These are phyloP conservation scores for Trametes pubescens DNA, from an alignment of 1,284 basidiomycete genomes.

Conservation along the genomic window DNA sequence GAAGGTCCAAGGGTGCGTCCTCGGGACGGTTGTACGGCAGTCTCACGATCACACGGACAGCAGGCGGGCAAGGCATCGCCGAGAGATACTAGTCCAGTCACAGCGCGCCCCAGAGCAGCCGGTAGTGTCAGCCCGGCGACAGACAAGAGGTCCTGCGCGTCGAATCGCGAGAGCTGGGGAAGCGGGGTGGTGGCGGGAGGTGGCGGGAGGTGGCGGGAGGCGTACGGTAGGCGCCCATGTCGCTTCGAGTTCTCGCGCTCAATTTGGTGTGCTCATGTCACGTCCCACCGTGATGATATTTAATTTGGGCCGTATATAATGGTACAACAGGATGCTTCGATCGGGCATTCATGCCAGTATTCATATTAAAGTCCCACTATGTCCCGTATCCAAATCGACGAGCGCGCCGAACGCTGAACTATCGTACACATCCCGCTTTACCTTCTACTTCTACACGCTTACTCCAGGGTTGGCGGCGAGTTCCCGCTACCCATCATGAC, in stretches of 20 bases:
- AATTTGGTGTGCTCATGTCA: slow-evolving; percentile 33
- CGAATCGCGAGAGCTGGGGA: neutral
- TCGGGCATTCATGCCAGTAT: too few species aligned
- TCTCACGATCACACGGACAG: slow-evolving; percentile 75
- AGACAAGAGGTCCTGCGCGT: too few species aligned
- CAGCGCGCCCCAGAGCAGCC: neutral
- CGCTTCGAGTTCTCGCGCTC: slow-evolving; percentile 47
- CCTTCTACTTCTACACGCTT: neutral
- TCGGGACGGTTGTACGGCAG: slow-evolving; percentile 80
- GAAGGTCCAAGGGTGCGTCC: slow-evolving; percentile 66
- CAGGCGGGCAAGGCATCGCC: slow-evolving; percentile 36
- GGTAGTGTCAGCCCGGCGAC: neutral
- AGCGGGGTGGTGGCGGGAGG: neutral
- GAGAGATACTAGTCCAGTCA: neutral
- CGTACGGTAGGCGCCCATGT: neutral
- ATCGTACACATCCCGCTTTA: neutral
- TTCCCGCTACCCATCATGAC: slow-evolving; percentile 55
- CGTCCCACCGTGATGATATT: too few species aligned
- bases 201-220: neutral
- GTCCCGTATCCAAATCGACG: too few species aligned
- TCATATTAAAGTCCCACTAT: too few species aligned
- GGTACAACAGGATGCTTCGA: too few species aligned
- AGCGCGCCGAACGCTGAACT: neutral
- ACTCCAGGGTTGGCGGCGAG: slow-evolving; percentile 31
- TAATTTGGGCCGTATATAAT: too few species aligned